Percentiles rank a stretch among this genome's conserved stretches.
phyloP scores from a whole-genome alignment of 2,329 filamentous ascomycete species.

The Penicillium sp. region DNA sequence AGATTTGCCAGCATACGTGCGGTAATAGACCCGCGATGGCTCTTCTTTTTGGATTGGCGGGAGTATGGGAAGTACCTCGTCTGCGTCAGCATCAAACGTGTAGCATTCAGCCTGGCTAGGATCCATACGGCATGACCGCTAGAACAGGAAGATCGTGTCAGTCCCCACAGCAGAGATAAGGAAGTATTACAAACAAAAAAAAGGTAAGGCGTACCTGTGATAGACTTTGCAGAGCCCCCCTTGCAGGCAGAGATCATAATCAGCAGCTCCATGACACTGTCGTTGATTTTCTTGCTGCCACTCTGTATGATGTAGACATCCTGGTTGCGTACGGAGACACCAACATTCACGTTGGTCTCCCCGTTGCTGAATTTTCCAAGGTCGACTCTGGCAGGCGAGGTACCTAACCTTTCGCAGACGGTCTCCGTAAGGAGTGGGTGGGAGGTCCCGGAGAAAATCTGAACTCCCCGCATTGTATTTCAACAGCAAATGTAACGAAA shows the following conservation, averaged over 20 bases:
- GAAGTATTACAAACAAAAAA: constrained; percentile 2
- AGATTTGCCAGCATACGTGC: constrained; percentile 97
- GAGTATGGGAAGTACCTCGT: constrained; percentile 93
- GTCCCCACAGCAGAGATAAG: background rate
- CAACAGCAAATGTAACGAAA: constrained; percentile 17
- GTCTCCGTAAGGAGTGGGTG: constrained; percentile 67
- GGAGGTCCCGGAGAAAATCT: constrained; percentile 70
- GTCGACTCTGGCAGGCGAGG: constrained; percentile 62
- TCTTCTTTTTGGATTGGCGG: constrained; percentile 98
- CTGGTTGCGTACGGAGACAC: constrained; percentile 83
- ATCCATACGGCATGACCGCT: constrained; percentile 56
- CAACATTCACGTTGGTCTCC: constrained; percentile 72
- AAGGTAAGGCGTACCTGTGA: constrained; percentile 73
- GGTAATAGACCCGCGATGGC: constrained; percentile 92
- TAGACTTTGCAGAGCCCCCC: constrained; percentile 93
- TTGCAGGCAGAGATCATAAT: constrained; percentile 99
- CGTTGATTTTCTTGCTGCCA: constrained; percentile 93
- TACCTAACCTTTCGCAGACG: constrained; percentile 69
- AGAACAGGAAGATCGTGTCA: constrained; percentile 13
- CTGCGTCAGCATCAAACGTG: constrained; percentile 43
- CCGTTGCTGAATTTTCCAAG: constrained; percentile 72
- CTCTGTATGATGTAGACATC: constrained; percentile 99
- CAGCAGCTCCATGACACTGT: constrained; percentile 98
- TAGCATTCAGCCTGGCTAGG: constrained; percentile 34
- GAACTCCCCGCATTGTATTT: constrained; percentile 64